phyloP scores from a whole-genome alignment of 163 green algal genomes.

The Chlamydomonas reinhardtii region DNA sequence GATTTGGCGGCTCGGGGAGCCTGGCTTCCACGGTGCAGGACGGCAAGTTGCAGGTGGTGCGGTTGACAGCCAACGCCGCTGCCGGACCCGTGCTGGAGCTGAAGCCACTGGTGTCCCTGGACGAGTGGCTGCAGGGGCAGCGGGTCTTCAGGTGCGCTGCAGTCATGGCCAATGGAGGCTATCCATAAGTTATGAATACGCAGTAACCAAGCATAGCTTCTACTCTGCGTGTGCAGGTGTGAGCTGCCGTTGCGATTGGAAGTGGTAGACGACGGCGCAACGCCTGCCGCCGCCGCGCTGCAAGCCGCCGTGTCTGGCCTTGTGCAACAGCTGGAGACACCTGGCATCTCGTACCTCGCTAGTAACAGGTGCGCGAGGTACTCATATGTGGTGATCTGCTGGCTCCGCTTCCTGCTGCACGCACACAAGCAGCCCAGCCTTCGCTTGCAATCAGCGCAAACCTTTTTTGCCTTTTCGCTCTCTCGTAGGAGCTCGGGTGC shows the following conservation, averaged over 20 bases:
- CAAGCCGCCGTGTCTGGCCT: not conserved
- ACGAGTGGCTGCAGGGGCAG: conserved; percentile 10
- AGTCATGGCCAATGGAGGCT: not conserved
- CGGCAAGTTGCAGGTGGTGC: not conserved
- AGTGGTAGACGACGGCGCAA: not conserved
- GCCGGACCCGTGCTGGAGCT: not conserved
- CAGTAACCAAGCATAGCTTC: too few relatives aligned
- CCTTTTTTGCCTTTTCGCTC: not conserved
- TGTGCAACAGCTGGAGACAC: conserved; percentile 5
- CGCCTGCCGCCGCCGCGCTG: not conserved
- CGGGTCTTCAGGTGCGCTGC: conserved; percentile 3
- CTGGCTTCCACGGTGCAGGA: not conserved
- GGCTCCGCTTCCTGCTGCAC: not conserved
- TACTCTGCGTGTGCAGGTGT: not conserved
- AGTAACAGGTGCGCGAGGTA: not conserved
- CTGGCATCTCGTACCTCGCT: not conserved
- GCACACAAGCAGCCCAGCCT: not conserved
- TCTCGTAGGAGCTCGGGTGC: too few relatives aligned
- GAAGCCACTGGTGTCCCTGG: not conserved
- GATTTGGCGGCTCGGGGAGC: not conserved
- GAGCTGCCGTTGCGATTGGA: conserved; percentile 18
- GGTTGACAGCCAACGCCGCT: not conserved
- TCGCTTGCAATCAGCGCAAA: too few relatives aligned
- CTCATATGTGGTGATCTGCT: too few relatives aligned
- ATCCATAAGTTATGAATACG: too few relatives aligned